Evolutionary conservation across 2,329 filamentous ascomycete species (phyloP), one percentile per base, ranked within the genome.

Genomic region (Fusarium algeriense): DNA sequence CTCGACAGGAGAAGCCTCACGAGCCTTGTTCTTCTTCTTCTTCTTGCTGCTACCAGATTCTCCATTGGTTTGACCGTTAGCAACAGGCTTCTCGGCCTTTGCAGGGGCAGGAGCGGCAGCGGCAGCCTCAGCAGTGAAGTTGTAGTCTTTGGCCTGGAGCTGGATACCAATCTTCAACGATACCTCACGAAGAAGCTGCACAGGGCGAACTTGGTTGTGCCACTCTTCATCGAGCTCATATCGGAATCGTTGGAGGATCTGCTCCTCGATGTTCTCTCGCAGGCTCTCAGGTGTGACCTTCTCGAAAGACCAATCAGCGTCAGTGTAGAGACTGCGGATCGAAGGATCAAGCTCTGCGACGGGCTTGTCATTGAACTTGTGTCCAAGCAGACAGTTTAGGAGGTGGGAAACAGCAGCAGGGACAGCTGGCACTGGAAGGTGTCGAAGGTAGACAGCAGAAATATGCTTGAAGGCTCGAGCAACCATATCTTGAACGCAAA

Each of bases 391-490:
- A 81, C 96, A 99, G 85, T 99, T 99, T 73, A 99, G 87, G 54
- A 99, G 86, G 79, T 99, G 96, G 10, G 95, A 87, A 67, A 95
- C 84, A 79, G 93, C 95, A 65, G 93, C 86, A 52, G 93, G 88
- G n/a, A 92, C 90, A 69, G 98, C 91, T 17, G 93, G 90, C 70
- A 92, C 87, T 26, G 96, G 93, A 23, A 98, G 83, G 69, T 92
- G 89, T 71, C 92, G 91, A 68, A 99, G 86, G 80, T 97, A 93
- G 75, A 88, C 88, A 80, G 93, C 91, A 62, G 92, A 88, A 70
- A 96, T 86, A 82, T 99, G 95, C 88, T 99, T 99, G 88, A 98
- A 98, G 8, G 93, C 91, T 84, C 96, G 91, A n/a, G 93, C 88
- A 72, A 98, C 88, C 92, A 98, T 98, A 81, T 99, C 96, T 79